These are phyloP conservation scores for Mucor lusitanicus DNA, from an alignment of 371 early-diverging fungal genomes.

Conservation along the genomic window DNA sequence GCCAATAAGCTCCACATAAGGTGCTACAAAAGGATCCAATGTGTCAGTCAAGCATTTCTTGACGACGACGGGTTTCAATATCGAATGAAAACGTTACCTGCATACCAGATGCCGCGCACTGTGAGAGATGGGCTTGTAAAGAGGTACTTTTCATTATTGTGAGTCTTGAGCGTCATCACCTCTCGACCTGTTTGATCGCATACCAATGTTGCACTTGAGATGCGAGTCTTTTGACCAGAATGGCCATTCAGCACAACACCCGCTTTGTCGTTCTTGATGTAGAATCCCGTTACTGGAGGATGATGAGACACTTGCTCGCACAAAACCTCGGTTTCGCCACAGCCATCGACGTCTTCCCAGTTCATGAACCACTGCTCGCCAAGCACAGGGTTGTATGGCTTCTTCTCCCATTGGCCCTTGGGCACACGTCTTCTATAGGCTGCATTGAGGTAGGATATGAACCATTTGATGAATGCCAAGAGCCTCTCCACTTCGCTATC, in stretches of 20 bases:
- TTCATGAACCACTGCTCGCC: slow-evolving; percentile 76
- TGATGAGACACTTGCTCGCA: slow-evolving; percentile 82
- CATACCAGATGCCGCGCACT: slow-evolving; percentile 54
- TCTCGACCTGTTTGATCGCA: slow-evolving; percentile 47
- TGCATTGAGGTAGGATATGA: slow-evolving; percentile 76
- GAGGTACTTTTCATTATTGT: slow-evolving; percentile 39
- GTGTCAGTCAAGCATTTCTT: neutral
- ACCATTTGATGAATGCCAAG: slow-evolving; percentile 71
- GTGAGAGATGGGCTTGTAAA: slow-evolving; percentile 46
- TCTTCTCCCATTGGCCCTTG: slow-evolving; percentile 69
- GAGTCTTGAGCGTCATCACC: slow-evolving; percentile 26
- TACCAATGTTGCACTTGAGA: slow-evolving; percentile 43
- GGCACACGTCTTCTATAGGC: slow-evolving; percentile 56
- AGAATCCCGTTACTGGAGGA: slow-evolving; percentile 71
- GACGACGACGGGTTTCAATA: neutral
- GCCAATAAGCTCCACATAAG: slow-evolving; percentile 76
- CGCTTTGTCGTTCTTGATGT: slow-evolving; percentile 63
- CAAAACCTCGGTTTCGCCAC: slow-evolving; percentile 60
- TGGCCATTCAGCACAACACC: slow-evolving; percentile 73
- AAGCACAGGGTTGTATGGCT: slow-evolving; percentile 82
- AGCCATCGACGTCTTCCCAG: slow-evolving; percentile 70
- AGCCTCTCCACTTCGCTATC: slow-evolving; percentile 66
- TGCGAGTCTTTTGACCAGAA: slow-evolving; percentile 55
- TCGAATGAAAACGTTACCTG: slow-evolving; percentile 24
- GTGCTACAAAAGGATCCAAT: slow-evolving; percentile 26